A percentile compares a stretch with the other conserved stretches of the same genome.
Evolutionary conservation across 495 filamentous ascomycete genomes (phyloP).

Genomic region (Podospora tetraspora): DNA sequence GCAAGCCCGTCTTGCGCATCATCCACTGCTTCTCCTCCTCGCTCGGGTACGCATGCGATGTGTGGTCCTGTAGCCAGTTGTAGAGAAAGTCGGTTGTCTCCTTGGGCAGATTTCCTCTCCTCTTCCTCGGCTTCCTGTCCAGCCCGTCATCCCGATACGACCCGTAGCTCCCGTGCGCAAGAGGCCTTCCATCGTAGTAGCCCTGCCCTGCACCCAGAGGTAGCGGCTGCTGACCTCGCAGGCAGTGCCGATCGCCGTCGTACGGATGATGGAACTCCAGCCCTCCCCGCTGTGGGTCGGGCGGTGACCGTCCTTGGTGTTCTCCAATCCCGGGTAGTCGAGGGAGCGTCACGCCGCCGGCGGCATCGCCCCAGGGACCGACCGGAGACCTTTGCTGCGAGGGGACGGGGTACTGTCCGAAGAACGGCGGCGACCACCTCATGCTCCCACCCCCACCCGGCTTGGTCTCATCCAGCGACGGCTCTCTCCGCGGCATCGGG

Average conservation of each 20-base stretch:
- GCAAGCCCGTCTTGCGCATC: conserved; percentile 67
- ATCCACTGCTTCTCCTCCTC: conserved; percentile 87
- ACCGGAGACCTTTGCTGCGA: not conserved
- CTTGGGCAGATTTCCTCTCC: conserved; percentile 79
- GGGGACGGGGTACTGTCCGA: not conserved
- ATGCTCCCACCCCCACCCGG: too few relatives aligned
- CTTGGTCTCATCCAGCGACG: not conserved
- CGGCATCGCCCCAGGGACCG: not conserved
- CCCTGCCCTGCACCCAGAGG: not conserved
- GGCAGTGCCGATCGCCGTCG: too few relatives aligned
- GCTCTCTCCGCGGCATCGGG: not conserved
- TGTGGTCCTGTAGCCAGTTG: conserved; percentile 72
- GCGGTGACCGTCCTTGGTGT: not conserved
- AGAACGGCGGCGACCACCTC: not conserved
- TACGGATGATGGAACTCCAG: not conserved
- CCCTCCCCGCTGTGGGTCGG: not conserved
- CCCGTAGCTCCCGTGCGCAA: conserved; percentile 26
- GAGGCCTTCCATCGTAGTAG: conserved; percentile 30
- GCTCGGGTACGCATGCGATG: conserved; percentile 79
- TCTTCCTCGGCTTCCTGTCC: conserved; percentile 54
- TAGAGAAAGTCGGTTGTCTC: conserved; percentile 75
- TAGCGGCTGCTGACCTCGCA: too few relatives aligned
- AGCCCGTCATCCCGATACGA: conserved; percentile 25
- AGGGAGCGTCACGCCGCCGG: not conserved
- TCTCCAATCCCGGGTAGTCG: not conserved